These are phyloP conservation scores for Parathielavia appendiculata DNA, from an alignment of 495 filamentous ascomycete species.

Conservation along the genomic window DNA sequence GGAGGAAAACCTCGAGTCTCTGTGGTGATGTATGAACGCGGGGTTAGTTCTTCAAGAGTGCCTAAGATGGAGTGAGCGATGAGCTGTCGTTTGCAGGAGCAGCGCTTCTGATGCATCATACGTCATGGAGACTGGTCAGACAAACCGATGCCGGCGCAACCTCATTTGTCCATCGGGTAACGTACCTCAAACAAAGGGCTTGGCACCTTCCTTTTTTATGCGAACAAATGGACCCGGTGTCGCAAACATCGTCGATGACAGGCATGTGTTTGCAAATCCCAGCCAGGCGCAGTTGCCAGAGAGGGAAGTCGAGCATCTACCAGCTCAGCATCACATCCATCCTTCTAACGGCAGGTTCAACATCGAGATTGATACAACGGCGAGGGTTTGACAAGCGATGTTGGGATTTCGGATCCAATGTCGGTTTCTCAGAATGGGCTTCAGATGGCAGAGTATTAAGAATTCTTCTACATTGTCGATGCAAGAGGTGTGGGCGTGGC, in stretches of 20 bases:
- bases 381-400: too few species aligned
- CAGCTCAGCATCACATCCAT: too few species aligned
- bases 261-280: neutral
- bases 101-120: neutral
- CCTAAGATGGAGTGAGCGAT: neutral
- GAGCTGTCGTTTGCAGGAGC: neutral
- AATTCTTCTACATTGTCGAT: too few species aligned
- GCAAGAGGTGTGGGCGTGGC: too few species aligned
- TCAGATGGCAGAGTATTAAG: too few species aligned
- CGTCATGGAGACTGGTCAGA: conserved; percentile 7
- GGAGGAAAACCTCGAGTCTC: neutral
- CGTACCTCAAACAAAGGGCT: neutral
- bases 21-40: neutral
- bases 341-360: too few species aligned
- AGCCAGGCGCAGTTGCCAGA: neutral
- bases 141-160: neutral
- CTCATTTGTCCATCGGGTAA: conserved; percentile 1
- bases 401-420: too few species aligned
- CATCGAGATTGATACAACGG: too few species aligned
- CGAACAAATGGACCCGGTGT: neutral
- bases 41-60: neutral
- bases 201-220: conserved; percentile 4
- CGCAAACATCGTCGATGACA: neutral
- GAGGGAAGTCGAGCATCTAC: neutral
- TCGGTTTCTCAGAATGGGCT: too few species aligned